phyloP scores from a whole-genome alignment of 2,329 filamentous ascomycete genomes.

The Neofusicoccum cordaticola region DNA sequence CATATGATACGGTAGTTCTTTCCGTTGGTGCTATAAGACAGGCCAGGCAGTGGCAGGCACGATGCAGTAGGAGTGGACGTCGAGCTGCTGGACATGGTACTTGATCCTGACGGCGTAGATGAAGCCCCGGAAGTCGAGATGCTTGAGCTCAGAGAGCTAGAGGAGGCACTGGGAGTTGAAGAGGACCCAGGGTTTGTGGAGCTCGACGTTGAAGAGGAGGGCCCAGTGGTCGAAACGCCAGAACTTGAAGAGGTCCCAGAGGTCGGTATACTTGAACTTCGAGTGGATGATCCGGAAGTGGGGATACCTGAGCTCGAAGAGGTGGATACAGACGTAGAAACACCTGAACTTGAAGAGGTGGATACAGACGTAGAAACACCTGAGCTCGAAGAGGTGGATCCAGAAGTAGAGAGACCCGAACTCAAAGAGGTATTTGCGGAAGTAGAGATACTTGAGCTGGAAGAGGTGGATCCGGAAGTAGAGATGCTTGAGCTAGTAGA shows the following conservation, averaged over 20 bases:
- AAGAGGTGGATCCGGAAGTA: not conserved
- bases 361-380: not conserved
- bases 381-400: not conserved
- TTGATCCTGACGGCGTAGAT: not conserved
- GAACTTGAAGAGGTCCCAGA: not conserved
- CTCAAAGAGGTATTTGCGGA: no score
- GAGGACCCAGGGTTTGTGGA: not conserved
- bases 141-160: no score
- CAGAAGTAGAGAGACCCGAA: no score
- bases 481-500: no score
- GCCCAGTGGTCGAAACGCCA: not conserved
- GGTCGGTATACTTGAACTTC: no score
- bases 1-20: not conserved
- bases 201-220: not conserved
- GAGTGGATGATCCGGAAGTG: no score
- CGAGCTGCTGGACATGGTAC: not conserved
- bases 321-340: not conserved
- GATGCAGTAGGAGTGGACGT: not conserved
- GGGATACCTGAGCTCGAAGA: no score
- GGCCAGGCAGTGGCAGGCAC: not conserved
- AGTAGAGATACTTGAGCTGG: not conserved
- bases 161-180: no score
- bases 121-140: no score
- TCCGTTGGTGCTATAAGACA: not conserved
- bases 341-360: not conserved